A percentile compares a stretch with the other conserved stretches of the same genome.
Evolutionary conservation across 768 basidiomycete species (phyloP).

Genomic region (Lactarius hatsudake): DNA sequence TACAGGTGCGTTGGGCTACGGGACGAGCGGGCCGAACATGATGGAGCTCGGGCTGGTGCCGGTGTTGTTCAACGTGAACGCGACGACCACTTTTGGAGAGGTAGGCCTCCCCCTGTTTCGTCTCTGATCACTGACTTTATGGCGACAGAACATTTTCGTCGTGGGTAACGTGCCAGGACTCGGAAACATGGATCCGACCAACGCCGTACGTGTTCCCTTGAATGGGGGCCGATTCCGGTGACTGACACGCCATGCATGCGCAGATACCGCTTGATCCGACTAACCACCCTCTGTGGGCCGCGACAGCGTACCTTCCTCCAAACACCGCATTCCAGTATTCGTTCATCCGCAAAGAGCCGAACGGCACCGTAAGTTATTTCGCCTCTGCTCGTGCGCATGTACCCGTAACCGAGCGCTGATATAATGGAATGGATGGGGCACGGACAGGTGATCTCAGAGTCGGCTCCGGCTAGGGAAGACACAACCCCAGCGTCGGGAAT

Average conservation of each 20-base stretch:
- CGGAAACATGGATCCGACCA: constrained; percentile 48
- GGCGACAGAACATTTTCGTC: constrained; percentile 54
- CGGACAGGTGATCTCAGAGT: constrained; percentile 50
- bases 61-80: constrained; percentile 46
- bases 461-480: constrained; percentile 53
- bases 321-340: constrained; percentile 55
- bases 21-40: background rate
- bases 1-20: constrained; percentile 22
- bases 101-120: constrained; percentile 32
- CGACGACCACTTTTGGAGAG: constrained; percentile 57
- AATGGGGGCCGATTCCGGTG: background rate
- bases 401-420: constrained; percentile 30
- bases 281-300: constrained; percentile 53
- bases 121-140: background rate
- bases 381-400: background rate
- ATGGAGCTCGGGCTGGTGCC: background rate
- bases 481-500: constrained; percentile 35
- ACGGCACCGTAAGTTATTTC: constrained; percentile 44
- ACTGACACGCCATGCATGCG: background rate
- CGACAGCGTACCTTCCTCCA: constrained; percentile 48
- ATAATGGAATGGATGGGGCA: background rate
- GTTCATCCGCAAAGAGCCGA: constrained; percentile 54
- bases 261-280: constrained; percentile 53
- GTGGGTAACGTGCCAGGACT: constrained; percentile 55
- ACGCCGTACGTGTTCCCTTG: constrained; percentile 39